Conservation (phyloP, 2,329 filamentous ascomycete species). For the Diaporthe australafricana region DNA sequence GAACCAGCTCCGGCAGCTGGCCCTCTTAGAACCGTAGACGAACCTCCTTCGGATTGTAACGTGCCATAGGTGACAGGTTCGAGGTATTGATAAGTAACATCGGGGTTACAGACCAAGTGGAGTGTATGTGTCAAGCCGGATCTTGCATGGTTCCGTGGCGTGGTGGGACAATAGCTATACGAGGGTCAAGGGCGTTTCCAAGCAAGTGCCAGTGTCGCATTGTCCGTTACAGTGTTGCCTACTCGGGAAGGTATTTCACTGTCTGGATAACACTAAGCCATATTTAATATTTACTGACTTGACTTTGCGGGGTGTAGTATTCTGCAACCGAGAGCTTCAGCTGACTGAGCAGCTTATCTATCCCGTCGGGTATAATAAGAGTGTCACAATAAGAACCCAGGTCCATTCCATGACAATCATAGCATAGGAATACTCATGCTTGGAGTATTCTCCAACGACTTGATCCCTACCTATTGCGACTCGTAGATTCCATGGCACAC, state of each 20-base stretch:
- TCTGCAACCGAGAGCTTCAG: background rate
- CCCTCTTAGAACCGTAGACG: background rate
- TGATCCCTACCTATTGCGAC: background rate
- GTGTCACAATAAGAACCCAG: background rate
- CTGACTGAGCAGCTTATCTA: background rate
- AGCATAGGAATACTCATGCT: too few species aligned
- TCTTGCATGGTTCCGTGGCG: background rate
- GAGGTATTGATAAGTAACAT: conserved; percentile 1
- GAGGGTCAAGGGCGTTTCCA: background rate
- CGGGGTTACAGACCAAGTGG: conserved; percentile 18
- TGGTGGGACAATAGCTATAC: conserved; percentile 1
- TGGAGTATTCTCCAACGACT: background rate
- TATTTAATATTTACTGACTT: background rate
- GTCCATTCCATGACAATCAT: background rate
- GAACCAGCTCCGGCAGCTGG: background rate
- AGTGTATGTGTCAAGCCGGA: conserved; percentile 8
- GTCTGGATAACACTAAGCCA: background rate
- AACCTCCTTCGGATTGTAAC: conserved; percentile 13
- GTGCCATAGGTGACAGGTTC: conserved; percentile 22
- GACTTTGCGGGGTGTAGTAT: background rate
- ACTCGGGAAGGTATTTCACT: background rate
- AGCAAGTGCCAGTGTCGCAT: background rate
- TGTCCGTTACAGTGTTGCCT: conserved; percentile 8
- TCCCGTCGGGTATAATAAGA: background rate
- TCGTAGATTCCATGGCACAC: too few species aligned